phyloP scores from a whole-genome alignment of 2,329 filamentous ascomycete genomes.

The Exophiala bonariae region DNA sequence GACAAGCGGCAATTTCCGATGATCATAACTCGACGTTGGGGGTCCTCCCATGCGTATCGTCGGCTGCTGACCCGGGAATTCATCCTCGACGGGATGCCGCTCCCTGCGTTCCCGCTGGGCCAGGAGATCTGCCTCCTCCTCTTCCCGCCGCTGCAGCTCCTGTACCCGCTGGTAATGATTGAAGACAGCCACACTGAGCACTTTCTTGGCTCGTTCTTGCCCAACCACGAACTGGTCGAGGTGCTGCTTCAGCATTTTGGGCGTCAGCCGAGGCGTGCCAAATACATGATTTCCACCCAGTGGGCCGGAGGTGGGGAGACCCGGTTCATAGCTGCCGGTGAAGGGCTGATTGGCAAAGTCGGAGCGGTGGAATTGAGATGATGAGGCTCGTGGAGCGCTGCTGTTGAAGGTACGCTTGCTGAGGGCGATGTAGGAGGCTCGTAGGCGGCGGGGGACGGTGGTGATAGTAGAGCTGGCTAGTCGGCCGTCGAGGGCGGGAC shows the following conservation, averaged over 20 bases:
- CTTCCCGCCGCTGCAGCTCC: constrained; percentile 70
- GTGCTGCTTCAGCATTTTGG: constrained; percentile 75
- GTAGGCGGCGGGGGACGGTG: constrained; percentile 12
- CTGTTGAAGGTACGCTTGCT: constrained; percentile 17
- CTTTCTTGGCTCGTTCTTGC: constrained; percentile 88
- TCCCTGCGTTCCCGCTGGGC: constrained; percentile 72
- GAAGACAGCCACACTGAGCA: constrained; percentile 88
- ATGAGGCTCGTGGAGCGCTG: constrained; percentile 32
- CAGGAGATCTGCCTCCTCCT: constrained; percentile 73
- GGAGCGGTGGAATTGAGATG: constrained; percentile 57
- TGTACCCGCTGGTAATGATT: constrained; percentile 93
- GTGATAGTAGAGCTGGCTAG: constrained; percentile 11
- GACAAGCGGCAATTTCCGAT: constrained; percentile 42
- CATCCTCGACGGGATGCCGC: constrained; percentile 75
- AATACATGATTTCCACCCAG: constrained; percentile 59
- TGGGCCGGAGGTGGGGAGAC: constrained; percentile 62
- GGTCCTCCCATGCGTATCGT: constrained; percentile 43
- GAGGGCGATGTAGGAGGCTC: constrained; percentile 20
- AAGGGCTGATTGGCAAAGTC: constrained; percentile 65
- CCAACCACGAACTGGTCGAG: constrained; percentile 96
- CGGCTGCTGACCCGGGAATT: constrained; percentile 62
- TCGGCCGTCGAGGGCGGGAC: constrained; percentile 19
- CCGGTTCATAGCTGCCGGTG: constrained; percentile 63
- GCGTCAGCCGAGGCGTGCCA: constrained; percentile 60
- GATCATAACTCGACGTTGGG: constrained; percentile 27